Percentiles rank a stretch among this genome's conserved stretches.
phyloP scores from a whole-genome alignment of 768 basidiomycete species.

The Podaxis carcinomalis region DNA sequence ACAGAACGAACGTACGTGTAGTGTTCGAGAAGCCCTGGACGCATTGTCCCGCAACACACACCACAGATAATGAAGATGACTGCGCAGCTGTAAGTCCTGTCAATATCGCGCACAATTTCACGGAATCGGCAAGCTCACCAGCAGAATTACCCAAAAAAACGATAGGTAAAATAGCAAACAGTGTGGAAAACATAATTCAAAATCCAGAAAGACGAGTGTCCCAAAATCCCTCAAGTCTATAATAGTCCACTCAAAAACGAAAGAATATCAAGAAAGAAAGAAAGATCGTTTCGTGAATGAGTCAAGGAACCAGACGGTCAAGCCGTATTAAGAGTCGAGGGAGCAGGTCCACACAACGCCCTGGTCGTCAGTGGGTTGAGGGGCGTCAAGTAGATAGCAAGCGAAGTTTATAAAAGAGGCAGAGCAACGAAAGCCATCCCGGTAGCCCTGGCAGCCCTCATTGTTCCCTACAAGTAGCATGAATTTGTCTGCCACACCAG shows the following conservation, averaged over 20 bases:
- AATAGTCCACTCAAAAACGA: background rate
- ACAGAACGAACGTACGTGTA: constrained; percentile 40
- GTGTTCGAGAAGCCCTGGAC: constrained; percentile 73
- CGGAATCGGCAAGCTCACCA: constrained; percentile 25
- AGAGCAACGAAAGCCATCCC: background rate
- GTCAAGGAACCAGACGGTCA: background rate
- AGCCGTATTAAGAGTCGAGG: background rate
- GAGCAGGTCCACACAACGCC: background rate
- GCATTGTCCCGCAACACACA: constrained; percentile 90
- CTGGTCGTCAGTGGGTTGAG: background rate
- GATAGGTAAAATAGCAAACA: constrained; percentile 26
- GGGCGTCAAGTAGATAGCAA: background rate
- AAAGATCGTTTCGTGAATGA: background rate
- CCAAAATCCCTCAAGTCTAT: background rate
- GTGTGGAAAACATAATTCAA: constrained; percentile 28
- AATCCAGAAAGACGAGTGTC: background rate
- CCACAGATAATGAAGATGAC: constrained; percentile 34
- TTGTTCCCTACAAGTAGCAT: constrained; percentile 3
- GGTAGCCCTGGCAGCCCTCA: background rate
- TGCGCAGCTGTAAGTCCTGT: constrained; percentile 42
- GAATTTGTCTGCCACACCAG: background rate
- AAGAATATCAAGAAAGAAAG: background rate
- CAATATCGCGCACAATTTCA: background rate
- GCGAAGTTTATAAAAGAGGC: background rate
- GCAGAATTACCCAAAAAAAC: constrained; percentile 28